Percentiles rank a stretch among this genome's conserved stretches.
Evolutionary conservation across 371 early-diverging fungal species (phyloP).

Genomic region (Blakeslea trispora): DNA sequence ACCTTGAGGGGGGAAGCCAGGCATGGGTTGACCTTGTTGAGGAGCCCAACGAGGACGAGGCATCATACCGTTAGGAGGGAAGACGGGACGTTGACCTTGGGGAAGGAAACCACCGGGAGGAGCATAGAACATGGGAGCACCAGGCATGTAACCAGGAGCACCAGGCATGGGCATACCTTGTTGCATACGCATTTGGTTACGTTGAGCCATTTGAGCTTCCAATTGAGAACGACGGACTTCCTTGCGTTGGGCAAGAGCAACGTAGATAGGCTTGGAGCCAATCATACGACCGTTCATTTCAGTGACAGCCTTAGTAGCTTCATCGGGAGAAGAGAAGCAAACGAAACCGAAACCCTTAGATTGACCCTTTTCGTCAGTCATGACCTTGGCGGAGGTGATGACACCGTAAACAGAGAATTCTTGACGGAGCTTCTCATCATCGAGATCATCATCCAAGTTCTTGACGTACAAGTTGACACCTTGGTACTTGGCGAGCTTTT

Average conservation of each 20-base stretch:
- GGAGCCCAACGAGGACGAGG: constrained; percentile 79
- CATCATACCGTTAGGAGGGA: constrained; percentile 74
- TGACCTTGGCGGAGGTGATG: constrained; percentile 97
- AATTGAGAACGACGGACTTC: constrained; percentile 92
- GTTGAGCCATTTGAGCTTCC: constrained; percentile 93
- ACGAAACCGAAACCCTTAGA: constrained; percentile 92
- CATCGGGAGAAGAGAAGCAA: constrained; percentile 89
- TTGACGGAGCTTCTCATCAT: constrained; percentile 93
- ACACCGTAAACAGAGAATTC: constrained; percentile 95
- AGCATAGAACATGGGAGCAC: constrained; percentile 58
- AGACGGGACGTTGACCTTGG: constrained; percentile 71
- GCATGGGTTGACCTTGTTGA: constrained; percentile 61
- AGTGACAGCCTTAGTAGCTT: constrained; percentile 88
- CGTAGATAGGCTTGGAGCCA: constrained; percentile 95
- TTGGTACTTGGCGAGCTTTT: constrained; percentile 96
- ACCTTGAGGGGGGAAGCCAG: constrained; percentile 56
- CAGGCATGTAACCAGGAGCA: constrained; percentile 51
- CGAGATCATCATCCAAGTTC: constrained; percentile 95
- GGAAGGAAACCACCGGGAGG: constrained; percentile 58
- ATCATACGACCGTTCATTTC: constrained; percentile 94
- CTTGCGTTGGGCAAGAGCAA: constrained; percentile 97
- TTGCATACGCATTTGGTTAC: constrained; percentile 80
- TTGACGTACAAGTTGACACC: constrained; percentile 98
- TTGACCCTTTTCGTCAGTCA: constrained; percentile 88
- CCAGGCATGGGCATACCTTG: constrained; percentile 53